Base-by-base conservation (phyloP, 2,329 filamentous ascomycete genomes). In the Ophiostoma ips region DNA sequence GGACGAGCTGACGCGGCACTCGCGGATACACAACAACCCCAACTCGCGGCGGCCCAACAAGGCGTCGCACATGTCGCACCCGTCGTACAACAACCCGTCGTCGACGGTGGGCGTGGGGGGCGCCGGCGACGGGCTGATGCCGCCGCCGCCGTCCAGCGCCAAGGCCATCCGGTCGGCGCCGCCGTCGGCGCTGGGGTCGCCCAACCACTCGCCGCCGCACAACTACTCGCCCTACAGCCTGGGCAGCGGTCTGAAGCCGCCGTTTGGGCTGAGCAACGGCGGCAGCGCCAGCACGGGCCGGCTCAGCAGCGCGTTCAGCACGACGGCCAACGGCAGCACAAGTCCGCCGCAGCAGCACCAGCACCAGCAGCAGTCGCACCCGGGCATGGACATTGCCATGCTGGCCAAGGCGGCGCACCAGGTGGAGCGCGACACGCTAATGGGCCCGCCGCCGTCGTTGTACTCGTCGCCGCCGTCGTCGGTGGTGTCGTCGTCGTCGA, bases 11-110 rank as follows among this genome's bases (percentile, higher is more conserved):
- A 98, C 92, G 55, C 83, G 90, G 54, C 90, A 98, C 70, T 95
- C 90, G 64, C 80, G 90, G 65, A 98, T 98, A 71, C 90, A 98
- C 77, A 95, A 87, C 79, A 98, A 96, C 70, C 90, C 92, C 52
- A 96, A 96, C 74, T 95, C 89, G 52, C 77, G 92, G 63, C 76
- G 90, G 62, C 89, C 87, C 57, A 94, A 94, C 74, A 95, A 95
- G 73, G 79, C 66, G 28, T 71, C 75, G 58, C 58, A 60, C 31
- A 67, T 71, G 50, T 67, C 70, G 50, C 66, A 71, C 53, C 60
- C 62, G 35, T 62, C 70, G 56, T 66, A 68, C 50, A 67, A 70
- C 50, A 65, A n/a, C n/a, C n/a, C n/a, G n/a, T n/a, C n/a, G n/a
- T n/a, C n/a, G n/a, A n/a, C n/a, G n/a, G n/a, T n/a, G n/a, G n/a